phyloP scores from a whole-genome alignment of 345 rosid species.

The Zanthoxylum bungeanum region DNA sequence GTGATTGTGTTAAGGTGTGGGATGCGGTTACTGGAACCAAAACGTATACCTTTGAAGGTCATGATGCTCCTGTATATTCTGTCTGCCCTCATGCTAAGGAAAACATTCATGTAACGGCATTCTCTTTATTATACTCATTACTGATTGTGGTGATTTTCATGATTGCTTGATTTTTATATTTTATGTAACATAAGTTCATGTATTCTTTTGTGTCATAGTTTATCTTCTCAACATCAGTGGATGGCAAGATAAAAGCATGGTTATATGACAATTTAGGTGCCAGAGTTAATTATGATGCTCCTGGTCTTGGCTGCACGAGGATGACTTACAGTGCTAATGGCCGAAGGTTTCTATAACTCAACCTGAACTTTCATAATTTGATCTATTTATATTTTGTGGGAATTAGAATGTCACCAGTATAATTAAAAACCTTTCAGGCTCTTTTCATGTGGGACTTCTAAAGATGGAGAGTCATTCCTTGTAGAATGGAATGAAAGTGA shows the following conservation, averaged over 20 bases:
- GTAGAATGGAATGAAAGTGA: not conserved
- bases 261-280: conserved; percentile 30
- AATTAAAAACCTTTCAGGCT: not conserved
- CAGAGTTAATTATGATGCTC: conserved; percentile 34
- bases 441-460: not conserved
- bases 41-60: conserved; percentile 74
- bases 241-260: conserved; percentile 45
- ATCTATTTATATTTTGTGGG: not conserved
- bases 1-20: conserved; percentile 54
- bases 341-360: conserved; percentile 15
- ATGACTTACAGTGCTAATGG: conserved; percentile 34
- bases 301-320: conserved; percentile 29
- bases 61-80: conserved; percentile 84
- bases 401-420: too few species aligned
- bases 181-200: not conserved
- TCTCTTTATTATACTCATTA: not conserved
- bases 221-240: conserved; percentile 42
- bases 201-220: conserved; percentile 24
- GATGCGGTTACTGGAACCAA: conserved; percentile 63
- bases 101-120: conserved; percentile 54
- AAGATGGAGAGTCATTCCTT: not conserved
- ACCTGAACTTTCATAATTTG: not conserved
- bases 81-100: conserved; percentile 76
- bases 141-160: not conserved
- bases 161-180: conserved; percentile 8